Base-by-base conservation (phyloP, 768 basidiomycete species). In the Collybia nuda region DNA sequence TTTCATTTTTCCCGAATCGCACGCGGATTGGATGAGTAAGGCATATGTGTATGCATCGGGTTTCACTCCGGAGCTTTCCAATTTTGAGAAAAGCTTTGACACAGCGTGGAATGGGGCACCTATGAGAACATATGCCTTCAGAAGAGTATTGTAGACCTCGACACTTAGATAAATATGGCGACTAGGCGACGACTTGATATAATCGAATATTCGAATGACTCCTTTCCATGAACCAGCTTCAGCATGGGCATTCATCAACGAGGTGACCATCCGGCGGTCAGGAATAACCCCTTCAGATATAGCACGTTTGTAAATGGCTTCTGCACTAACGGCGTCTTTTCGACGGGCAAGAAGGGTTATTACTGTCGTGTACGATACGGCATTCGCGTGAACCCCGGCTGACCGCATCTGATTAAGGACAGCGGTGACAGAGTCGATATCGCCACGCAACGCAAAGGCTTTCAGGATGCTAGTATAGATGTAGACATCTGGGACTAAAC, bases 181-280 rank as follows among this genome's bases (percentile, higher is more conserved):
- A 47, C 56, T 43, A 9, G 62, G 60, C 23, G 71, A 62, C 29
- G 69, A 57, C 32, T 67, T 65, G 40, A 91, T 69, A 55, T 79
- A 82, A 55, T 86, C 80, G 60, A 88, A 96, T 11, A 83, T 70
- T 19, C 79, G 76, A 50, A 92, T 75, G 17, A 86, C 91, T 21
- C 84, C 84, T 40, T 71, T 65, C 91, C 92, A 97, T 9, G 85
- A 83, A 1, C 88, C 90, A 1, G 84, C 77, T 60, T 90, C 84
- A 43, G 91, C 86, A 60, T 94, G 82, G 0, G 88, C 92, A 58
- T 90, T 82, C 84, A 98, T 84, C 43, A 96, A 65, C 5, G 86
- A 69, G 12, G 81, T 77, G 55, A 85, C 71, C 85, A 92, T 85
- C 35, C 64, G 69, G 29, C 74, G 71, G 62, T 90, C 85, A 2